Base-by-base conservation (phyloP, 1,284 basidiomycete species). In the Peniophora sp. region DNA sequence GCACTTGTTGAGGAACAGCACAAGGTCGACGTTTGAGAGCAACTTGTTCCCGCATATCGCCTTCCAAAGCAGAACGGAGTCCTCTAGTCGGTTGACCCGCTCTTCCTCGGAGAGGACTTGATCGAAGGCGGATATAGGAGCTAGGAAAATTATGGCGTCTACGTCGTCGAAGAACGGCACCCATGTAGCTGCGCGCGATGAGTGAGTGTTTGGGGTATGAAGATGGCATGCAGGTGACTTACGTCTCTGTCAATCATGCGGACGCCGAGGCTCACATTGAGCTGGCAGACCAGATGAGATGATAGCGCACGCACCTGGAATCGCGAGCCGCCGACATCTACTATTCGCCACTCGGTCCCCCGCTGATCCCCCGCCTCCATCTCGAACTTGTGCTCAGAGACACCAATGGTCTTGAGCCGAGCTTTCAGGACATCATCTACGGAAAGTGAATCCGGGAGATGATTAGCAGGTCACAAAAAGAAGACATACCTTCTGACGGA, bases 1-100 rank as follows among this genome's bases (percentile, higher is more conserved):
- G 58, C 86, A 89, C 59, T 89, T 89, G 68, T 89, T 89, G 50
- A 89, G 72, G 70, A 89, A 89, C 23, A 89, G 72, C 47, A 89
- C 80, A 32, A 89, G 69, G 58, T 88, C 83, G 43, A 87, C 85
- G 52, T 77, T 78, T 16, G 79, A 80, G 0, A 89, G 73, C 3
- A 89, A 73, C 64, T 79, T 85, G 66, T 85, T 87, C 12, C 77
- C 78, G 65, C 85, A 87, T 22, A 89, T 76, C 2, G 81, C 75
- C 65, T 87, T 88, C 86, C 86, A 89, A 0, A 89, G 70, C 12
- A 88, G 69, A n/a, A 89, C 85, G 2, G 81, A 83, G 61, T 89
- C 87, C 66, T 89, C 87, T 49, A 87, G 69, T 50, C 86, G 78
- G 60, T 89, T 89, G 5, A 89, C 79, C 50, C 73, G 75, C 51